Evolutionary conservation across 495 filamentous ascomycete genomes (phyloP).

Genomic region (Articulospora tetracladia): DNA sequence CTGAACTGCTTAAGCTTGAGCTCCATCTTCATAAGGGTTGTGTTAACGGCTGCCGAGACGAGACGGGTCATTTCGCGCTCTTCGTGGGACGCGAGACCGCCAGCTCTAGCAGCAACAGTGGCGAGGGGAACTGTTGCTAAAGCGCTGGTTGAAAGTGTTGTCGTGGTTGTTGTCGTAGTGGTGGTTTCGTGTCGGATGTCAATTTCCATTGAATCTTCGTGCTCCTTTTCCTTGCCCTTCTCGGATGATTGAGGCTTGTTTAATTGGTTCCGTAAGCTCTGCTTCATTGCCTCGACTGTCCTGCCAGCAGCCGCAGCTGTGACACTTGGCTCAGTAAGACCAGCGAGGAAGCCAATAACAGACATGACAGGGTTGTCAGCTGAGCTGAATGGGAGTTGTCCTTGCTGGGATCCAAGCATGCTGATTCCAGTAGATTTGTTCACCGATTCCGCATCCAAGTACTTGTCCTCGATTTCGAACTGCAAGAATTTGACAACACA

Average conservation of each 20-base stretch:
- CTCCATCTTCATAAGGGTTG: constrained; percentile 78
- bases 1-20: constrained; percentile 89
- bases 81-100: constrained; percentile 87
- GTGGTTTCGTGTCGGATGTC: constrained; percentile 40
- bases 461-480: constrained; percentile 86
- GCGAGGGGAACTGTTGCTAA: constrained; percentile 79
- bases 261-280: constrained; percentile 67
- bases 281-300: constrained; percentile 78
- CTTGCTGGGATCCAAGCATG: constrained; percentile 57
- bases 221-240: constrained; percentile 54
- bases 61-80: constrained; percentile 94
- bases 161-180: constrained; percentile 39
- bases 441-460: constrained; percentile 68
- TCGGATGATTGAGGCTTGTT: constrained; percentile 47
- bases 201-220: constrained; percentile 51
- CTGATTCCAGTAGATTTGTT: constrained; percentile 55
- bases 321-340: constrained; percentile 80
- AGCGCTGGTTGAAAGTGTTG: constrained; percentile 49
- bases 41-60: constrained; percentile 80
- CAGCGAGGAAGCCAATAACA: constrained; percentile 87
- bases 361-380: constrained; percentile 94
- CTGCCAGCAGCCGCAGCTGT: constrained; percentile 85
- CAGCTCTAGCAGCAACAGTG: constrained; percentile 77
- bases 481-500: constrained; percentile 95
- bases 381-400: constrained; percentile 80